Conservation (phyloP, 495 filamentous ascomycete genomes). For the Lineolata rhizophorae region DNA sequence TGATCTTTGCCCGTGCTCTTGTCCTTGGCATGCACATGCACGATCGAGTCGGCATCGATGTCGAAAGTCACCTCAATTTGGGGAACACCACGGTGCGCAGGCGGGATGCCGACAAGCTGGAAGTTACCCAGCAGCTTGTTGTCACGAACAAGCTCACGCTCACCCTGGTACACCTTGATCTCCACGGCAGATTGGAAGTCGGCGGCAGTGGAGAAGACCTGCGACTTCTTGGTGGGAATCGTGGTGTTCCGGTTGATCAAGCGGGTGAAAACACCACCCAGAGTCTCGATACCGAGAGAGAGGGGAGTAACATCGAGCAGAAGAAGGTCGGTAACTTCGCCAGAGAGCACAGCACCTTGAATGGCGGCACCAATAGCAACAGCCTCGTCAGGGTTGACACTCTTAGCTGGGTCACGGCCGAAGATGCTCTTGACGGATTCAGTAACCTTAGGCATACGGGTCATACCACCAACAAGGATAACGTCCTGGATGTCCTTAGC, state of each 20-base stretch:
- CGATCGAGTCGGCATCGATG: conserved; percentile 97
- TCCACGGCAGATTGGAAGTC: conserved; percentile 99
- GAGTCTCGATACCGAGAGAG: conserved; percentile 97
- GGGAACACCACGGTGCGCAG: conserved; percentile 91
- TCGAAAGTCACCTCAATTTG: conserved; percentile 99
- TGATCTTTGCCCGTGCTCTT: conserved; percentile 99
- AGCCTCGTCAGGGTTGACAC: conserved; percentile 97
- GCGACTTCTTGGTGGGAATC: conserved; percentile 98
- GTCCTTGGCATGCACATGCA: conserved; percentile 97
- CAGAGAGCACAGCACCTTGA: conserved; percentile 89
- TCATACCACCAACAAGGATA: conserved; percentile 98
- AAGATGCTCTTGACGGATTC: conserved; percentile 97
- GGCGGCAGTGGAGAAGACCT: conserved; percentile 93
- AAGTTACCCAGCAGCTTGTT: conserved; percentile 99
- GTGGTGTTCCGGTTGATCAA: conserved; percentile 99
- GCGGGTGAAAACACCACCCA: conserved; percentile 97
- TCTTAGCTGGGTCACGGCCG: conserved; percentile 94
- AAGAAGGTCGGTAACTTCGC: conserved; percentile 91
- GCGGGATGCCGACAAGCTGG: conserved; percentile 95
- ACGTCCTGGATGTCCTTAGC: conserved; percentile 96
- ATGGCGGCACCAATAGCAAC: conserved; percentile 97
- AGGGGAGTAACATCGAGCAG: conserved; percentile 94
- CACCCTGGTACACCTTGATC: conserved; percentile 99
- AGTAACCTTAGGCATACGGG: conserved; percentile 97
- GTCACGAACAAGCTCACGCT: conserved; percentile 97